These are phyloP conservation scores for Chiua virens DNA, from an alignment of 768 basidiomycete genomes.

Conservation along the genomic window DNA sequence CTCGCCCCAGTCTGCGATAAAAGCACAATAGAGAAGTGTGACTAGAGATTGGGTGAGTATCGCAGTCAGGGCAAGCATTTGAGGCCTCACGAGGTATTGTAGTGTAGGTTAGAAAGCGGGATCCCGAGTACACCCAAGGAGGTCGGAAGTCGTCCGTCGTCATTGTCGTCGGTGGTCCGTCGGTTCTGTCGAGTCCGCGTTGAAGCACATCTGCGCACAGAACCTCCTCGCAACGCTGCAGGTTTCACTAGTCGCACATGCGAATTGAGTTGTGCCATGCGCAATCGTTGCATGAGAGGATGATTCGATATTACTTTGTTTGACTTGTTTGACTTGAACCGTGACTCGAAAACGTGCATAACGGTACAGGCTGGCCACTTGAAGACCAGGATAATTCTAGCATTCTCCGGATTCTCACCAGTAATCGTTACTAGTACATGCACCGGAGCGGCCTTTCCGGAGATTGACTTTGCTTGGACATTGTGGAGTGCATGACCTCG, in stretches of 20 bases:
- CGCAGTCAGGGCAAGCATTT: neutral
- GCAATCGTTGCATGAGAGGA: conserved; percentile 4
- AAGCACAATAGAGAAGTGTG: conserved; percentile 54
- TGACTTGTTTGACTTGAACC: neutral
- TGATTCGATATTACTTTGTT: conserved; percentile 1
- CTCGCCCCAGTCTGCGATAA: conserved; percentile 69
- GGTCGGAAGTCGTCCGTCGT: conserved; percentile 54
- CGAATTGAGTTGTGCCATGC: conserved; percentile 5
- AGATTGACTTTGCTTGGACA: neutral
- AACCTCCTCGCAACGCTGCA: neutral
- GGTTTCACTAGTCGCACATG: conserved; percentile 2
- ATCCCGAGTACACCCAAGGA: conserved; percentile 57
- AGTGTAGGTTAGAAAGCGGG: conserved; percentile 51
- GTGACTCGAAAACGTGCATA: neutral
- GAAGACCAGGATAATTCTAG: neutral
- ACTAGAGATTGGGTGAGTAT: conserved; percentile 35
- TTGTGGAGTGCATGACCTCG: neutral
- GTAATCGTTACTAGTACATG: too few relatives aligned
- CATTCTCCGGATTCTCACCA: neutral
- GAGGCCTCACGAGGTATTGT: conserved; percentile 53
- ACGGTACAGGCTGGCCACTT: too few relatives aligned
- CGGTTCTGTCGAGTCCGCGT: conserved; percentile 10
- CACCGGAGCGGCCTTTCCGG: conserved; percentile 3
- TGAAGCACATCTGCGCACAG: conserved; percentile 11
- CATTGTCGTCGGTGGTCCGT: conserved; percentile 18